A percentile compares a stretch with the other conserved stretches of the same genome.
Evolutionary conservation across 73 alveolate species (phyloP).

Genomic region (Tetrahymena borealis): DNA sequence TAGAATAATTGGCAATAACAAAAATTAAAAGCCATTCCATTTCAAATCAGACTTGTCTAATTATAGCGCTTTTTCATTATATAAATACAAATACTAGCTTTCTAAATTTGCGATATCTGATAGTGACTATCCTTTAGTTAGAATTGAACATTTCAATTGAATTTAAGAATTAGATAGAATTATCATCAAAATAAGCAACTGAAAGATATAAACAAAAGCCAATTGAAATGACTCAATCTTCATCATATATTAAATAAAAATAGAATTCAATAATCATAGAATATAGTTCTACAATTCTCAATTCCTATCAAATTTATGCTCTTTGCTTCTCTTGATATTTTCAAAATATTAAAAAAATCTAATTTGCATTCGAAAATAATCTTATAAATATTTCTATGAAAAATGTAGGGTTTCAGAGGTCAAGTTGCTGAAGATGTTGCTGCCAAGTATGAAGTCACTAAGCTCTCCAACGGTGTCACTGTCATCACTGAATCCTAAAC

Average conservation of each 20-base stretch:
- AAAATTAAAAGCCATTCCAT: too few relatives aligned
- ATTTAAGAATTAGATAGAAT: neutral
- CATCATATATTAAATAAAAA: too few relatives aligned
- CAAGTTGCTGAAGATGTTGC: conserved; percentile 36
- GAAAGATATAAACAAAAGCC: neutral
- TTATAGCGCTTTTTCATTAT: neutral
- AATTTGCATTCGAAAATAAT: neutral
- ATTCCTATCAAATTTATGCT: too few relatives aligned
- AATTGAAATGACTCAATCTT: too few relatives aligned
- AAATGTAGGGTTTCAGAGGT: conserved; percentile 12
- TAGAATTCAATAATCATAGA: too few relatives aligned
- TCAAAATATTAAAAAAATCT: neutral
- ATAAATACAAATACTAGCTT: neutral
- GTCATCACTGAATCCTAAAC: conserved; percentile 67
- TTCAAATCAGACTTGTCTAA: too few relatives aligned
- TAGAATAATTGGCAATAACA: neutral
- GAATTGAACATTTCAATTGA: neutral
- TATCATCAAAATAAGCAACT: neutral
- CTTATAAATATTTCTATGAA: neutral
- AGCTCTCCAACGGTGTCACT: conserved; percentile 67
- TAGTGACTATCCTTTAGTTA: too few relatives aligned
- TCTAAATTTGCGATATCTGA: neutral
- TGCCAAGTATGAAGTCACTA: conserved; percentile 52
- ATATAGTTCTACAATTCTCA: neutral
- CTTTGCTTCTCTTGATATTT: neutral